phyloP scores from a whole-genome alignment of 2,329 filamentous ascomycete genomes.

The Colletotrichum eremochloae region DNA sequence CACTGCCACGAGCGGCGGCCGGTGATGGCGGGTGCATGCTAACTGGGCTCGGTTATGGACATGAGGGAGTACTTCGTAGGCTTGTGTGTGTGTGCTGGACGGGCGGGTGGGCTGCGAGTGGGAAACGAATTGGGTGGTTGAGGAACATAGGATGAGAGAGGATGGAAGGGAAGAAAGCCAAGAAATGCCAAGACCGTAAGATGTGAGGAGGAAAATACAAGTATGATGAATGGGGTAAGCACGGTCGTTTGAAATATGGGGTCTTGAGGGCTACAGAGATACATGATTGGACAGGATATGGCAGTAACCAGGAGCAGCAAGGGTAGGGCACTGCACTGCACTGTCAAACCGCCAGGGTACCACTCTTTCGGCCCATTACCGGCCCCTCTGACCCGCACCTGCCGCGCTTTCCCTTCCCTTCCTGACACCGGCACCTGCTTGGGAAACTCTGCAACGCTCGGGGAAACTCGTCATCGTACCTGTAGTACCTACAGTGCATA shows the following conservation, averaged over 20 bases:
- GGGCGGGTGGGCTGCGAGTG: not conserved
- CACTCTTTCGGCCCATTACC: not conserved
- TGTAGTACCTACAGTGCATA: no score
- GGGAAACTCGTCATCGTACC: not conserved
- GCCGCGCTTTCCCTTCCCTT: no score
- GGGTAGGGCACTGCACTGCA: not conserved
- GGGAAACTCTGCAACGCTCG: slow-evolving; percentile 1
- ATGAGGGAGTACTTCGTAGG: not conserved
- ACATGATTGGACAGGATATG: slow-evolving; percentile 13
- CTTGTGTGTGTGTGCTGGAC: not conserved
- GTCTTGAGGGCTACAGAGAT: not conserved
- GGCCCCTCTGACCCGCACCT: not conserved
- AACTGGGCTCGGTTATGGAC: not conserved
- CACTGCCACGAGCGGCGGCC: not conserved
- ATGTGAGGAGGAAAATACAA: slow-evolving; percentile 29
- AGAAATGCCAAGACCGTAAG: slow-evolving; percentile 39
- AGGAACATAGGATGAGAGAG: not conserved
- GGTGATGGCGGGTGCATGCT: not conserved
- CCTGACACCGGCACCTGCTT: not conserved
- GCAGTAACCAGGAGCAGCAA: slow-evolving; percentile 6
- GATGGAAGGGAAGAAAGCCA: slow-evolving; percentile 35
- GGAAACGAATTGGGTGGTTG: not conserved
- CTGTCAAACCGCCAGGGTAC: not conserved
- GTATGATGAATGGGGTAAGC: slow-evolving; percentile 26
- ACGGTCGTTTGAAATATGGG: slow-evolving; percentile 25